Conservation (phyloP, 75 land plant species). For the Azolla pinnata region DNA sequence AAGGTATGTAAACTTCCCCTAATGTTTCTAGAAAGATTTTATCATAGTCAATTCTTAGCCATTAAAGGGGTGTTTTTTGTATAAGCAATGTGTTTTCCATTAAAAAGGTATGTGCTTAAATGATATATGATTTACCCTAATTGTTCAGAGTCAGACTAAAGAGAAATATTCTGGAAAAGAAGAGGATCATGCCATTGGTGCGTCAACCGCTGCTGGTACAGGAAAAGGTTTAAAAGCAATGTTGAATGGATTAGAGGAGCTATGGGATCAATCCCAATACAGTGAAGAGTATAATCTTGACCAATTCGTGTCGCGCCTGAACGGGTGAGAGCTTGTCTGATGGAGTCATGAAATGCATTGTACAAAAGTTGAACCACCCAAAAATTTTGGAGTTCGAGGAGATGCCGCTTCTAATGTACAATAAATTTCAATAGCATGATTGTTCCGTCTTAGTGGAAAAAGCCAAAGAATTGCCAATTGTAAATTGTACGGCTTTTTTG, state of each 20-base stretch:
- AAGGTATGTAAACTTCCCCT: constrained; percentile 41
- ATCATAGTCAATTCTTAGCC: too few species aligned
- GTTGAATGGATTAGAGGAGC: constrained; percentile 67
- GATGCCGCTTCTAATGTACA: too few species aligned
- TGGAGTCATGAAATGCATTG: not conserved
- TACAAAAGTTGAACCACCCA: not conserved
- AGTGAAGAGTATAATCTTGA: constrained; percentile 87
- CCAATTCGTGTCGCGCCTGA: constrained; percentile 78
- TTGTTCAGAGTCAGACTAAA: constrained; percentile 30
- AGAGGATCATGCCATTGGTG: constrained; percentile 17
- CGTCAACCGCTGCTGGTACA: constrained; percentile 16
- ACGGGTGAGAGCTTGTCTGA: constrained; percentile 5
- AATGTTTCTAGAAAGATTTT: too few species aligned
- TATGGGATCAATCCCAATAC: constrained; percentile 99
- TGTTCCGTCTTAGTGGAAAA: too few species aligned
- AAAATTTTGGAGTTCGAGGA: not conserved
- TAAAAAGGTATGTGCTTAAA: too few species aligned
- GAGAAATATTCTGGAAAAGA: constrained; percentile 21
- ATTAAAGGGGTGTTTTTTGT: too few species aligned
- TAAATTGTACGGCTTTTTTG: too few species aligned
- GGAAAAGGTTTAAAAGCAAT: constrained; percentile 78
- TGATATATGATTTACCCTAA: too few species aligned
- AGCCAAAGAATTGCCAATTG: too few species aligned
- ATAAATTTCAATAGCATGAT: too few species aligned
- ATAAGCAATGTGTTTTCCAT: too few species aligned